Evolutionary conservation across 2,329 filamentous ascomycete species (phyloP), one percentile per base, ranked within the genome.

Genomic region (Lojkania enalia): DNA sequence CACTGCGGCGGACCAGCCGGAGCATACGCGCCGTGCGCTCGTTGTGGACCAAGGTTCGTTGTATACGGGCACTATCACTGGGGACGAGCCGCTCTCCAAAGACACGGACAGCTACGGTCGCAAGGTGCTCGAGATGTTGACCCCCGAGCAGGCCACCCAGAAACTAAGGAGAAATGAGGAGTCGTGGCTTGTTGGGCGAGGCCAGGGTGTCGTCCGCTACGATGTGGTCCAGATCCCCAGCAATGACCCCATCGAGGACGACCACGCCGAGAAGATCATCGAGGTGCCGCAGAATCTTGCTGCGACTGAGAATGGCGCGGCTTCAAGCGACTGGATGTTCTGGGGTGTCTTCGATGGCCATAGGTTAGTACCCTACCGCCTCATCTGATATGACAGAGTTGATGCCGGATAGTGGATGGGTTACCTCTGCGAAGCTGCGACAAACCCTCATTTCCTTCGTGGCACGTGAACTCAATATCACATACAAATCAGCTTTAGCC

Each of bases 261-360:
- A 99, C 65, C 94, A 99, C 66, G 88, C 91, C 40, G 94, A 99
- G 74, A 95, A 96, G 79, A 96, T 97, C 61, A 90, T 99, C 35
- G 89, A 97, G 70, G 83, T 96, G 6, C 87, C 89, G 3, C 79
- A 80, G 41, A 77, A 75, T 38, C 74, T 80, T 29, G 77, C 79
- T 19, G 76, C 78, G 13, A 75, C 77, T 5, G 74, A 80, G 60
- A 72, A 80, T 65, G 72, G 78, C 27, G 77, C 79, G 13, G 54
- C 77, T 14, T 83, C 78, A 47, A 88, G 82, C 50, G 95, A 99
- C 71, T 99, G 94, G 94, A 97, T 97, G 90, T 99, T 99, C 70
- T 99, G 95, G 94, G 94, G 91, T 46, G 91, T 99, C 14, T 99
- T 97, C 70, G 94, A 99, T 66, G 94, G 94, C 0, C 94, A 99